Conservation (phyloP, 768 basidiomycete genomes). For the Kondoa malvinella region DNA sequence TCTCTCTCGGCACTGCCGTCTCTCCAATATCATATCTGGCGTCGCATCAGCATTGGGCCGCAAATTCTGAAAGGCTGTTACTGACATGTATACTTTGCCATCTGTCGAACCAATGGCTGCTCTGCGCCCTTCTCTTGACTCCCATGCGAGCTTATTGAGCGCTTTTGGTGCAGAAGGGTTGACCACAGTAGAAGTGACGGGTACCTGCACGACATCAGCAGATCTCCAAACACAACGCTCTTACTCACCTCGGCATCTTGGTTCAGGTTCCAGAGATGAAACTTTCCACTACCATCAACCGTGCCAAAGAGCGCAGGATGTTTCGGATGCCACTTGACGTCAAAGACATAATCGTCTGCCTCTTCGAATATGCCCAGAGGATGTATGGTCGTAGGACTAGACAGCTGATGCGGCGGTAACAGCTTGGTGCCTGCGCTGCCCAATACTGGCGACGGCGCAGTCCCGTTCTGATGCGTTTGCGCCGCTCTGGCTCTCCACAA, state of each 20-base stretch:
- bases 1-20: slow-evolving; percentile 67
- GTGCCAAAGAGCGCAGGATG: slow-evolving; percentile 88
- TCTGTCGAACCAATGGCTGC: slow-evolving; percentile 83
- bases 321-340: slow-evolving; percentile 91
- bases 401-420: not conserved
- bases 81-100: slow-evolving; percentile 81
- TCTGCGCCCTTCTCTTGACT: slow-evolving; percentile 74
- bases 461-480: not conserved
- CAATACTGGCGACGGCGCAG: slow-evolving; percentile 37
- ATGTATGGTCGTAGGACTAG: slow-evolving; percentile 30
- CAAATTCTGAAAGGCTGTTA: not conserved
- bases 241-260: slow-evolving; percentile 83
- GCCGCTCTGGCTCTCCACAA: slow-evolving; percentile 61
- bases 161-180: slow-evolving; percentile 45
- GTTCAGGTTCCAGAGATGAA: slow-evolving; percentile 96
- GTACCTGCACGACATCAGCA: slow-evolving; percentile 46
- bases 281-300: slow-evolving; percentile 86
- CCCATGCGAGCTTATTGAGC: slow-evolving; percentile 92
- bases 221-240: not conserved
- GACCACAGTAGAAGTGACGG: slow-evolving; percentile 68
- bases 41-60: not conserved
- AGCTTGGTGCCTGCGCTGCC: slow-evolving; percentile 42
- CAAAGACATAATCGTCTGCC: slow-evolving; percentile 96
- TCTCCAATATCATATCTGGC: slow-evolving; percentile 70
- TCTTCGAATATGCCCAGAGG: slow-evolving; percentile 92